Evolutionary conservation across 495 filamentous ascomycete species (phyloP), one percentile per base, ranked within the genome.

Genomic region (Bombardia bombarda): DNA sequence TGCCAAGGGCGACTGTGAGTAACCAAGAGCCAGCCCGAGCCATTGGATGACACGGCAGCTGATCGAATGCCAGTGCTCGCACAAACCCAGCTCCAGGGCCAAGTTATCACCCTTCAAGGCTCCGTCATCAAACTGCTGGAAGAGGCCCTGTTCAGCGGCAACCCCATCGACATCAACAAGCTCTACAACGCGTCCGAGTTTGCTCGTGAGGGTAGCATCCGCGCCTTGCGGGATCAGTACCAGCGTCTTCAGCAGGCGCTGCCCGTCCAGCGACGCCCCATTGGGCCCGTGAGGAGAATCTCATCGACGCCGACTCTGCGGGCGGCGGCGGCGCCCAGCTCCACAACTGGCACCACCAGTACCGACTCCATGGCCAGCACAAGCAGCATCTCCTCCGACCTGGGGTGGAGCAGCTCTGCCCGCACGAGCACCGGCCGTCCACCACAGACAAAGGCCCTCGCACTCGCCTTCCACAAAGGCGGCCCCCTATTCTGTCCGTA

Each of bases 141-240:
- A 26, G 57, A 61, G 7, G 57, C 60, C 10, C 44, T 63, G 23
- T 34, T 51, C 22, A 58, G 55, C 13, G 57, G 55, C 19, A 32
- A 42, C 0, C 40, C 48, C 0, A 55, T 54, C 7, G 60, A 63
- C 42, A 25, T 57, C 35, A 24, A 33, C 33, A 40, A 36, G 26
- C 55, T 63, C 5, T 61, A 58, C 47, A 58, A 61, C 45, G 56
- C 55, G 2, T 62, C 56, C n/a, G 55, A 62, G 32, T 58, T 61
- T n/a, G 60, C 62, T 3, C 53, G 60, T 0, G 51, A 62, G 12
- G 54, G 60, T 16, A 54, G 49, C 50, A 51, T 66, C 24, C 52
- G 55, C 18, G 62, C 60, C 3, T 48, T 66, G n/a, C 52, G 52
- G 1, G 60, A 66, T 16, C 62, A 66, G 38, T 60, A 62, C 40